Evolutionary conservation across 495 filamentous ascomycete genomes (phyloP), one percentile per base, ranked within the genome.

Genomic region (Gamarada debralockiae): DNA sequence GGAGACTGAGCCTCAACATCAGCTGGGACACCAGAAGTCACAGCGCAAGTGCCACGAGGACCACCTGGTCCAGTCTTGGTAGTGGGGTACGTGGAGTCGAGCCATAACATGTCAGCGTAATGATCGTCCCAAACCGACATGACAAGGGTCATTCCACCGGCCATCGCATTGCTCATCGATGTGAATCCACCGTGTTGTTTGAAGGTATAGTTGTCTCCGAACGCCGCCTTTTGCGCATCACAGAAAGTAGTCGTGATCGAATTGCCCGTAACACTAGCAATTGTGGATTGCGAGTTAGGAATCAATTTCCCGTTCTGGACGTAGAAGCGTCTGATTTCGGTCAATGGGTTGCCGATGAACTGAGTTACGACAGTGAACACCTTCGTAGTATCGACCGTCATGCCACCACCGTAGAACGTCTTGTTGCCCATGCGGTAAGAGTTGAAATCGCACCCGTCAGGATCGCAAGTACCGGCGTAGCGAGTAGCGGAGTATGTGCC

Each of bases 101-200:
- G 81, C 88, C 88, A 91, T 59, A 85, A 75, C 88, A 91, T 91
- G 71, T 89, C 78, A 69, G 76, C 70, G 64, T 75, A 71, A 70
- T 90, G 79, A 65, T 88, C 85, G 61, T 87, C 83, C 85, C 85
- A 88, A 43, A 88, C 59, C 56, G 72, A 77, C 67, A 89, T 72
- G 42, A 83, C 81, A 20, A 88, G 71, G 37, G 85, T 84, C 50
- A 45, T 53, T 81, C 85, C 83, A 27, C 77, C 79, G 14, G 67
- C 63, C 27, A 86, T 58, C 6, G 69, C 74, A 20, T 72, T 69
- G 39, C 80, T 71, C 76, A 87, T 82, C 14, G 61, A 66, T 8
- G 60, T 53, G 55, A 87, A 57, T n/a, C 81, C 83, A 54, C 84
- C 84, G 33, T 61, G 60, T 66, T 80, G 85, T 54, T 70, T 65